Evolutionary conservation across 2,329 filamentous ascomycete species (phyloP).

Genomic region (Sphaerulina populicola): DNA sequence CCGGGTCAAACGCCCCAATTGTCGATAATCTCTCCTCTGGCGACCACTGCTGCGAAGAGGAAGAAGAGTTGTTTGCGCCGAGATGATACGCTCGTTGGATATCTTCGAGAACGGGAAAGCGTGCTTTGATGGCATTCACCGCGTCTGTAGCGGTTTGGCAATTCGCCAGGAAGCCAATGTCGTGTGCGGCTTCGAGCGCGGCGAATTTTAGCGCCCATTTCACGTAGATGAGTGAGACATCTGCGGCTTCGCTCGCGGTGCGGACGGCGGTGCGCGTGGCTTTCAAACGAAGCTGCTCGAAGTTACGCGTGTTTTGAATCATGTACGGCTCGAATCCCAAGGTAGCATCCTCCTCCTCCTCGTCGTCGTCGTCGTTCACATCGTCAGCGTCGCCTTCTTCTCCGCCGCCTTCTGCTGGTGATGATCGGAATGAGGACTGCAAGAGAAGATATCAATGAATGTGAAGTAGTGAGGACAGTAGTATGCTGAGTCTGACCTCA

Average conservation of each 20-base stretch:
- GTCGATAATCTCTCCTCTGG: too few species aligned
- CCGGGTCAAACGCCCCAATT: neutral
- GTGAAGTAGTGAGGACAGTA: neutral
- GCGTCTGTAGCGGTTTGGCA: constrained; percentile 10
- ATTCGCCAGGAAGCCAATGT: constrained; percentile 11
- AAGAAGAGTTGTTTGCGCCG: neutral
- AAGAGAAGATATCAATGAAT: neutral
- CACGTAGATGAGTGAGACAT: constrained; percentile 8
- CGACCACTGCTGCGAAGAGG: too few species aligned
- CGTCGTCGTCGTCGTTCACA: too few species aligned
- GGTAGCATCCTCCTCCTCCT: neutral
- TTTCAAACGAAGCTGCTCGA: constrained; percentile 1
- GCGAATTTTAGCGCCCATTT: constrained; percentile 5
- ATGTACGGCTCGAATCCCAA: neutral
- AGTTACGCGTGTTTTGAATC: neutral
- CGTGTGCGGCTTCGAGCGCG: constrained; percentile 9
- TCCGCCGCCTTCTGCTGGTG: neutral
- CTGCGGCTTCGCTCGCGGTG: constrained; percentile 10
- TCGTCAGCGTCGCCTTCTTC: too few species aligned
- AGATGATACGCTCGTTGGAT: constrained; percentile 12
- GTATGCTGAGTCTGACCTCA: neutral
- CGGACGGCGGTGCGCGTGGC: constrained; percentile 2
- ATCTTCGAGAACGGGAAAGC: constrained; percentile 15
- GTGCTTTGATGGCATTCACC: constrained; percentile 6
- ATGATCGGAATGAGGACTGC: neutral